Evolutionary conservation across 495 filamentous ascomycete genomes (phyloP), one percentile per base, ranked within the genome.

Genomic region (Podospora pseudopauciseta): DNA sequence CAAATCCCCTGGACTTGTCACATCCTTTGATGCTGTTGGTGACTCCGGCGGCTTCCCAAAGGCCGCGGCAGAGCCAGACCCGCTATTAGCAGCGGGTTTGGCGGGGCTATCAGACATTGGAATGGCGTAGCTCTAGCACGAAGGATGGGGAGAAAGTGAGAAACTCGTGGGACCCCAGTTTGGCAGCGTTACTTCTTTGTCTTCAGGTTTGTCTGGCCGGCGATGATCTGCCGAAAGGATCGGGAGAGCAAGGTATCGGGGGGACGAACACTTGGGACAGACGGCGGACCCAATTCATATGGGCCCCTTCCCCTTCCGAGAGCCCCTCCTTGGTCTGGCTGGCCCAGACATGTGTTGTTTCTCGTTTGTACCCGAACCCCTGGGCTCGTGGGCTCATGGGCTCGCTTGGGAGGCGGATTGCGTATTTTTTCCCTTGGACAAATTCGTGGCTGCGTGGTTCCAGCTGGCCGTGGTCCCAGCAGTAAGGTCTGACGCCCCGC

Each of bases 231-330:
- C 39, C 39, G 39, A 49, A 49, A 49, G 15, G 39, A 49, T 13
- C 39, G 39, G 39, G 13, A 16, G 39, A 49, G 39, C 39, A 49
- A 49, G 39, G 39, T 49, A 49, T 49, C 15, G 39, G 39, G 39
- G 39, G 39, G 39, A 49, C 2, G 39, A 49, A 49, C 39, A 49
- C 39, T 49, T 18, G 39, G 39, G 39, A 49, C 39, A 49, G 39
- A 11, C 39, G 39, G 39, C 39, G 63, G 67, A 61, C 63, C 67
- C 57, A 44, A 57, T 32, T 65, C 34, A 68, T 64, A 68, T 57
- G 66, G 53, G 28, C 27, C 53, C 27, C 34, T 23, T 23, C 39
- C 26, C 19, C 16, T 16, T 5, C 54, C 13, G 28, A 49, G 53
- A 5, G 5, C 39, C 39, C 39, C 39, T 49, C 39, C 18, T 49